phyloP scores from a whole-genome alignment of 2,329 filamentous ascomycete genomes.

The Lecanicillium sp. region DNA sequence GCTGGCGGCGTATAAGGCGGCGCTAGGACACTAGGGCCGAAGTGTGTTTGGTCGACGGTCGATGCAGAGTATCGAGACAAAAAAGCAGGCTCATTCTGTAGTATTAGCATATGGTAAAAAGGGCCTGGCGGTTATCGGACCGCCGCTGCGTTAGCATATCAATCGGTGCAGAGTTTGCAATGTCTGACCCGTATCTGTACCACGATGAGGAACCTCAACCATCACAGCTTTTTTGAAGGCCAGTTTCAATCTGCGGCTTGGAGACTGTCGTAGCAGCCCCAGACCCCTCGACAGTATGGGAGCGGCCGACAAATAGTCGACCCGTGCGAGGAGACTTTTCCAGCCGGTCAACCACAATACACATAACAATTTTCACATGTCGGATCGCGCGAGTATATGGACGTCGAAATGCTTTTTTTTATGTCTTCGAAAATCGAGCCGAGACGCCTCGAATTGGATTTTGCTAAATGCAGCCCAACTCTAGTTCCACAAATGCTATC shows the following conservation, averaged over 20 bases:
- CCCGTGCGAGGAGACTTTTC: constrained; percentile 47
- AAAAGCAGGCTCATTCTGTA: neutral
- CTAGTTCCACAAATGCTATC: constrained; percentile 33
- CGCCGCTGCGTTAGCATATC: too few relatives aligned
- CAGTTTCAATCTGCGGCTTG: constrained; percentile 49
- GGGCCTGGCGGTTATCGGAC: too few relatives aligned
- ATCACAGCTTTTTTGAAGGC: constrained; percentile 56
- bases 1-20: constrained; percentile 60
- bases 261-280: constrained; percentile 49
- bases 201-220: constrained; percentile 43
- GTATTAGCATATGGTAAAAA: neutral
- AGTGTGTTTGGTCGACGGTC: neutral
- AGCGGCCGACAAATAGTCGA: constrained; percentile 20
- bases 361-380: constrained; percentile 19
- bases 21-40: constrained; percentile 2
- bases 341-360: constrained; percentile 35
- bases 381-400: constrained; percentile 7
- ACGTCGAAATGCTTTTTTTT: constrained; percentile 22
- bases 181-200: constrained; percentile 64
- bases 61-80: neutral
- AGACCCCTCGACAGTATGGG: constrained; percentile 42
- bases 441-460: constrained; percentile 38
- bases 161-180: constrained; percentile 10
- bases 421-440: constrained; percentile 34
- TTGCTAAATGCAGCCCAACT: constrained; percentile 35